These are phyloP conservation scores for Calonectria pseudoreteaudii DNA, from an alignment of 2,329 filamentous ascomycete genomes.

Conservation along the genomic window DNA sequence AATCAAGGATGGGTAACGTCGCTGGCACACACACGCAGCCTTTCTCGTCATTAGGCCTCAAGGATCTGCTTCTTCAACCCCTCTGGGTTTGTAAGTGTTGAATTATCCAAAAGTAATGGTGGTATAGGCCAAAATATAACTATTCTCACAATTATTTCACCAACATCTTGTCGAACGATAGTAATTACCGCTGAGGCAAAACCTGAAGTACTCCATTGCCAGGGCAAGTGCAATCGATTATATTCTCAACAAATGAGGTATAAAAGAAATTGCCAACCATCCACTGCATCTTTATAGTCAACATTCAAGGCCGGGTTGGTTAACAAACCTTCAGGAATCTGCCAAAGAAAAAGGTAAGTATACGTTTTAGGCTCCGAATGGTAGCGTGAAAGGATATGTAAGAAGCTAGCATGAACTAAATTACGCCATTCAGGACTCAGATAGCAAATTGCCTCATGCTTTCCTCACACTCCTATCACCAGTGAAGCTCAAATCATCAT, in stretches of 20 bases:
- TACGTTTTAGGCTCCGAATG: neutral
- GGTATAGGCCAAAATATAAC: neutral
- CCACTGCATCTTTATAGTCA: neutral
- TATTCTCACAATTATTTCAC: neutral
- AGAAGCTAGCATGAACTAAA: neutral
- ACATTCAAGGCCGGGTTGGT: neutral
- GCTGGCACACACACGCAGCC: neutral
- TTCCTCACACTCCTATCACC: neutral
- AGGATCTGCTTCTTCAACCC: neutral
- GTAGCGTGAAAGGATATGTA: neutral
- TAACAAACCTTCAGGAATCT: neutral
- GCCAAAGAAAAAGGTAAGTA: neutral
- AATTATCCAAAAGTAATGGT: neutral
- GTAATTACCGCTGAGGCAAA: too few relatives aligned
- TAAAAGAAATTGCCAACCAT: neutral
- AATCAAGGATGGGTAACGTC: neutral
- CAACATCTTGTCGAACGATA: too few relatives aligned
- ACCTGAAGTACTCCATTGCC: too few relatives aligned
- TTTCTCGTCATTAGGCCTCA: too few relatives aligned
- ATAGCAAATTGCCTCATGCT: too few relatives aligned
- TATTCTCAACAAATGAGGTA: neutral
- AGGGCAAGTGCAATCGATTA: too few relatives aligned
- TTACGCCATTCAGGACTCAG: too few relatives aligned
- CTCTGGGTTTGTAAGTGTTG: too few relatives aligned
- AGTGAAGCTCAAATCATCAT: neutral